phyloP scores from a whole-genome alignment of 306 rosid genomes.

The Cucumis cinereus region DNA sequence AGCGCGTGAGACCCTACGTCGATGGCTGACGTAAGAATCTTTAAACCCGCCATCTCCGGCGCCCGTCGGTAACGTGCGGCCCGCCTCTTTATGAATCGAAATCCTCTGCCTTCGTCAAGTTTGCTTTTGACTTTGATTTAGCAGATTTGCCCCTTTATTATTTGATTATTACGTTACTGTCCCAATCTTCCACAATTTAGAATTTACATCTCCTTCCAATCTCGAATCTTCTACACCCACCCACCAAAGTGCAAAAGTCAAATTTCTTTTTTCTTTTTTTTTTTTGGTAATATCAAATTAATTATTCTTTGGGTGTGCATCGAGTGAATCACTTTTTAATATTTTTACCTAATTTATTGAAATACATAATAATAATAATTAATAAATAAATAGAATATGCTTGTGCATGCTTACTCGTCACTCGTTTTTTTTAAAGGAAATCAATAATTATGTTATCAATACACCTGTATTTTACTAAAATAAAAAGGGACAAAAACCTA shows the following conservation, averaged over 20 bases:
- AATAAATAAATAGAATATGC: background rate
- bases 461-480: too few species aligned
- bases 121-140: background rate
- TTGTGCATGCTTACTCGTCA: background rate
- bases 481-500: too few species aligned
- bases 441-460: background rate
- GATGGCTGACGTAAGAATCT: background rate
- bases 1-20: background rate
- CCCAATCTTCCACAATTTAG: background rate
- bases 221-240: background rate
- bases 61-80: background rate
- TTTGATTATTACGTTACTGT: background rate
- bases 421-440: background rate
- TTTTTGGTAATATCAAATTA: background rate
- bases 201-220: background rate
- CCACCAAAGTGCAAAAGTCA: background rate
- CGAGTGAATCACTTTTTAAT: background rate
- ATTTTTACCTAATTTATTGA: background rate
- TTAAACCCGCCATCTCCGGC: background rate
- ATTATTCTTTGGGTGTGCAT: background rate
- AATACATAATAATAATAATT: background rate
- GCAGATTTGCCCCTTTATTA: background rate
- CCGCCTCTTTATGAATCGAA: background rate
- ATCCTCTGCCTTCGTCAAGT: background rate
- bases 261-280: background rate